A percentile compares a stretch with the other conserved stretches of the same genome.
Evolutionary conservation across 192 early-diverging fungal genomes (phyloP).

Genomic region (Mortierella hygrophila): DNA sequence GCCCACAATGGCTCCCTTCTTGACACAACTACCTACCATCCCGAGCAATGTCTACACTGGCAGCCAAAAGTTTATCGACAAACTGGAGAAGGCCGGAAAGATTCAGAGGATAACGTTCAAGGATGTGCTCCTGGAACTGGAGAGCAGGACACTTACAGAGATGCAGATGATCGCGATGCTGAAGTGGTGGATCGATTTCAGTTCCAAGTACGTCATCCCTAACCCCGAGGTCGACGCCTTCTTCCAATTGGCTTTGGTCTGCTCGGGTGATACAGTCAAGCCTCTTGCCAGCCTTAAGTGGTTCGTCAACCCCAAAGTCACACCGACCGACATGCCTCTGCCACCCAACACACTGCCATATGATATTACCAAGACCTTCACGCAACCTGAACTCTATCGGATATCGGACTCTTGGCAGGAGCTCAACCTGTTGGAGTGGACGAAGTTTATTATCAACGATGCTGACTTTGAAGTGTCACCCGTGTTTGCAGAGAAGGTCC

Average conservation of each 20-base stretch:
- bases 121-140: conserved; percentile 79
- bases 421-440: conserved; percentile 75
- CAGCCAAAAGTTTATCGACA: conserved; percentile 69
- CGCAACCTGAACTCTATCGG: conserved; percentile 65
- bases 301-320: conserved; percentile 76
- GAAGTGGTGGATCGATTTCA: conserved; percentile 81
- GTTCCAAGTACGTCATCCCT: conserved; percentile 47
- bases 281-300: conserved; percentile 67
- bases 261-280: conserved; percentile 51
- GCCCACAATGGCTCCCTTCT: conserved; percentile 65
- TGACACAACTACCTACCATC: conserved; percentile 75
- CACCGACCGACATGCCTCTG: conserved; percentile 71
- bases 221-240: conserved; percentile 55
- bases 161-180: conserved; percentile 76
- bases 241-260: conserved; percentile 63
- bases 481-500: conserved; percentile 76
- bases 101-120: conserved; percentile 65
- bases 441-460: conserved; percentile 60
- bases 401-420: conserved; percentile 68
- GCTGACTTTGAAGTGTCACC: conserved; percentile 64
- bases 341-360: conserved; percentile 73
- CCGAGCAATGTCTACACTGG: conserved; percentile 60
- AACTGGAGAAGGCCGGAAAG: conserved; percentile 60
- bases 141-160: conserved; percentile 62
- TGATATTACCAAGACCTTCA: conserved; percentile 74